Evolutionary conservation across 1,139 yeast genomes (phyloP).

Genomic region (Geotrichum macrosporum): DNA sequence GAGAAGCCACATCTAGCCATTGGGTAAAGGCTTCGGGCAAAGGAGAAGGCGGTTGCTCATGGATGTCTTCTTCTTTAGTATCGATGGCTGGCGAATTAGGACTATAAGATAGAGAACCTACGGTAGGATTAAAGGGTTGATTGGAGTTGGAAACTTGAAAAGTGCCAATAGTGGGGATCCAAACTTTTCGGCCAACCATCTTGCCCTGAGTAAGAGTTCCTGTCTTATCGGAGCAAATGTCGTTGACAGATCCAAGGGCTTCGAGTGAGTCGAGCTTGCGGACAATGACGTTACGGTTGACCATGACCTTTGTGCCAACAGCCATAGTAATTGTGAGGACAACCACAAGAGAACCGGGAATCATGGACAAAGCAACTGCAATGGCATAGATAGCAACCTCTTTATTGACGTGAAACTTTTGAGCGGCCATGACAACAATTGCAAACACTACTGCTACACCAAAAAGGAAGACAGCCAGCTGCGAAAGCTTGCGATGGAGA

Average conservation of each 20-base stretch:
- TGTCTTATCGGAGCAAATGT: slow-evolving; percentile 91
- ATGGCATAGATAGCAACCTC: no score
- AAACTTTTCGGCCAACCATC: slow-evolving; percentile 83
- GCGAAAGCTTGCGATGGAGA: slow-evolving; percentile 80
- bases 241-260: slow-evolving; percentile 91
- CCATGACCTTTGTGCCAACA: slow-evolving; percentile 92
- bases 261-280: slow-evolving; percentile 92
- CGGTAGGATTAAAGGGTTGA: slow-evolving; percentile 68
- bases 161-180: slow-evolving; percentile 81
- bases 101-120: slow-evolving; percentile 51
- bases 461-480: slow-evolving; percentile 76
- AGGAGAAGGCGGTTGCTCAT: slow-evolving; percentile 18
- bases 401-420: no score
- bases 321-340: slow-evolving; percentile 96
- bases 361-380: slow-evolving; percentile 91
- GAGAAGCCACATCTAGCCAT: slow-evolving; percentile 59
- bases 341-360: slow-evolving; percentile 95
- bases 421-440: slow-evolving; percentile 96
- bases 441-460: slow-evolving; percentile 87
- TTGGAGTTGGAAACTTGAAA: slow-evolving; percentile 54
- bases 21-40: slow-evolving; percentile 36
- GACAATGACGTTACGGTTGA: slow-evolving; percentile 85
- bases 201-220: slow-evolving; percentile 95
- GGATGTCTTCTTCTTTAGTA: no score
- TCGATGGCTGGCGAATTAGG: slow-evolving; percentile 42